These are phyloP conservation scores for Plasmodium berghei DNA, from an alignment of 169 alveolate genomes.

Conservation along the genomic window DNA sequence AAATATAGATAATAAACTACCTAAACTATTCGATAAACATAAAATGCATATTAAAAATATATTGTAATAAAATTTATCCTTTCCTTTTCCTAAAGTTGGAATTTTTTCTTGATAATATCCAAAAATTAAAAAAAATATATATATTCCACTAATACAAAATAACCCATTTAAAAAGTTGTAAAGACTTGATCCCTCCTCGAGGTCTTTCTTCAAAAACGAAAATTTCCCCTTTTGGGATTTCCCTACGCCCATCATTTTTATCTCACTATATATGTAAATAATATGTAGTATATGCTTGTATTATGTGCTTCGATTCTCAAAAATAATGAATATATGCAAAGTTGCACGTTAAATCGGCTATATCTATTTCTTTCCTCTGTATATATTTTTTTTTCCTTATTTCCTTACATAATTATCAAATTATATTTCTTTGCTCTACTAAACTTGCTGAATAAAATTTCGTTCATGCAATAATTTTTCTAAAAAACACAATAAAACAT, in stretches of 20 bases:
- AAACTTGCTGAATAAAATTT: too few species aligned
- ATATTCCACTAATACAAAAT: conserved; percentile 78
- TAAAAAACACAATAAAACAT: too few species aligned
- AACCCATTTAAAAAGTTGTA: conserved; percentile 47
- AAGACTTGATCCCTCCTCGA: conserved; percentile 22
- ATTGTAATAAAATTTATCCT: conserved; percentile 67
- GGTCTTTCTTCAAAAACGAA: conserved; percentile 21
- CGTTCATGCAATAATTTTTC: too few species aligned
- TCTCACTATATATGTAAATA: too few species aligned
- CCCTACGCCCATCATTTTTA: conserved; percentile 6
- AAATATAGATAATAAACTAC: conserved; percentile 54
- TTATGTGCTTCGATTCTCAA: too few species aligned
- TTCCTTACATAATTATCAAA: too few species aligned
- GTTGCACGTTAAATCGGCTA: too few species aligned
- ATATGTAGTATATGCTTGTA: too few species aligned
- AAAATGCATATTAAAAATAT: conserved; percentile 68
- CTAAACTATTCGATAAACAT: conserved; percentile 57
- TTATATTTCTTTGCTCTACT: too few species aligned
- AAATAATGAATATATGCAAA: too few species aligned
- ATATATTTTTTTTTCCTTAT: too few species aligned
- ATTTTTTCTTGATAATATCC: conserved; percentile 83
- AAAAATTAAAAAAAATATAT: conserved; percentile 79
- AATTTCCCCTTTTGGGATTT: conserved; percentile 9
- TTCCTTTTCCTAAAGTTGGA: conserved; percentile 62
- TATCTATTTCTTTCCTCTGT: too few species aligned